Evolutionary conservation across 164 flowering plant species (phyloP).

Genomic region (Vitis amurensis): DNA sequence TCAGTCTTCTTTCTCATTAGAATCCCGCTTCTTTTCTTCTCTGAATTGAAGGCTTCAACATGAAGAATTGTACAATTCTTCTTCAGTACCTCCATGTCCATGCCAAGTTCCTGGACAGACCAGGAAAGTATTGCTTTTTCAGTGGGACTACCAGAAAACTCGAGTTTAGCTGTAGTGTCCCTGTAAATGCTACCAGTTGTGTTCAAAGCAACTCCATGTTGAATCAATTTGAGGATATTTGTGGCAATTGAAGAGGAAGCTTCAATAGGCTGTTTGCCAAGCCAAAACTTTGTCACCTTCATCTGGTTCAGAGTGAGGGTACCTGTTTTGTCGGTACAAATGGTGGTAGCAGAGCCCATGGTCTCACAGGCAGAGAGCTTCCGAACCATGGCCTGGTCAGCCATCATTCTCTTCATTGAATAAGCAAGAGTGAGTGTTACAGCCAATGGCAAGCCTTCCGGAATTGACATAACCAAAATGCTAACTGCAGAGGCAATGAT

Average conservation of each 20-base stretch:
- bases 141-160: constrained; percentile 66
- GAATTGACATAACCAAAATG: constrained; percentile 28
- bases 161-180: constrained; percentile 20
- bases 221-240: constrained; percentile 29
- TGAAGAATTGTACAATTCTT: constrained; percentile 23
- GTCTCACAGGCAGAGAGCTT: constrained; percentile 39
- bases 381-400: constrained; percentile 33
- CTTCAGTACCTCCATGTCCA: constrained; percentile 40
- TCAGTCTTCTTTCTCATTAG: constrained; percentile 27
- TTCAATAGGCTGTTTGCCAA: constrained; percentile 29
- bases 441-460: constrained; percentile 37
- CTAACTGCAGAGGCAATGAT: constrained; percentile 31
- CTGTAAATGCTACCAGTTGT: constrained; percentile 47
- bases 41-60: constrained; percentile 64
- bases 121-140: constrained; percentile 64
- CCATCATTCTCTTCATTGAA: constrained; percentile 47
- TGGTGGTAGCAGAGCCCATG: constrained; percentile 34
- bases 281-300: constrained; percentile 60
- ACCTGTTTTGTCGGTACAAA: constrained; percentile 47
- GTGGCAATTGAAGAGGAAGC: constrained; percentile 18
- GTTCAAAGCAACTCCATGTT: constrained; percentile 51
- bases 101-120: constrained; percentile 42
- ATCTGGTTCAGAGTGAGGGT: constrained; percentile 56
- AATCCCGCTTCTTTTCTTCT: constrained; percentile 59
- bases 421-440: constrained; percentile 35